Evolutionary conservation across 805 yeast genomes (phyloP).

Genomic region (Babjeviella inositovora): DNA sequence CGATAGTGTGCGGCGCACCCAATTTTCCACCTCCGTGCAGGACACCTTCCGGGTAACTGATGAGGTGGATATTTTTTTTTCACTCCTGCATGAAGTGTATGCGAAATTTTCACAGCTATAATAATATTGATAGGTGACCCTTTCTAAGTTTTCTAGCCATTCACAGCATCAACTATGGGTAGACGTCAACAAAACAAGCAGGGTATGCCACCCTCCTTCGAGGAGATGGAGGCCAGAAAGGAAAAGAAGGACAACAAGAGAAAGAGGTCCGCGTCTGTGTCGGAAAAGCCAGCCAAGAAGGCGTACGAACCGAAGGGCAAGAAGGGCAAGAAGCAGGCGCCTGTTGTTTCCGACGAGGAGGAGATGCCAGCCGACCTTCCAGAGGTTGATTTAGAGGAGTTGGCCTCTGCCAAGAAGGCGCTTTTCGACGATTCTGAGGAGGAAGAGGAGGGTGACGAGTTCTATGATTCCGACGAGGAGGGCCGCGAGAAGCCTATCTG

Average conservation of each 20-base stretch:
- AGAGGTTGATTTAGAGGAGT: conserved; percentile 51
- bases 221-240: conserved; percentile 47
- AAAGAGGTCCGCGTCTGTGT: conserved; percentile 12
- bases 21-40: too few relatives aligned
- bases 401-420: conserved; percentile 54
- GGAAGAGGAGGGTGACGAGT: conserved; percentile 30
- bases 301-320: conserved; percentile 5
- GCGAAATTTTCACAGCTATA: too few relatives aligned
- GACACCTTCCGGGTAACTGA: too few relatives aligned
- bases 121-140: too few relatives aligned
- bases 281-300: conserved; percentile 8
- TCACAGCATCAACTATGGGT: conserved; percentile 46
- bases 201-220: conserved; percentile 80
- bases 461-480: conserved; percentile 52
- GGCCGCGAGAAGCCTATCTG: conserved; percentile 54
- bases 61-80: too few relatives aligned
- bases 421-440: conserved; percentile 65
- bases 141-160: too few relatives aligned
- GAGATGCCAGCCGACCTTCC: conserved; percentile 34
- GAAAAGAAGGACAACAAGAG: conserved; percentile 20
- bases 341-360: conserved; percentile 13
- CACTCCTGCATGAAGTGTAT: too few relatives aligned
- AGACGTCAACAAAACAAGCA: conserved; percentile 88
- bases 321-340: conserved; percentile 10
- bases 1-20: too few relatives aligned